Percentiles rank a stretch among this genome's conserved stretches.
phyloP scores from a whole-genome alignment of 495 filamentous ascomycete species.

The Sabuloglossum arenarium region DNA sequence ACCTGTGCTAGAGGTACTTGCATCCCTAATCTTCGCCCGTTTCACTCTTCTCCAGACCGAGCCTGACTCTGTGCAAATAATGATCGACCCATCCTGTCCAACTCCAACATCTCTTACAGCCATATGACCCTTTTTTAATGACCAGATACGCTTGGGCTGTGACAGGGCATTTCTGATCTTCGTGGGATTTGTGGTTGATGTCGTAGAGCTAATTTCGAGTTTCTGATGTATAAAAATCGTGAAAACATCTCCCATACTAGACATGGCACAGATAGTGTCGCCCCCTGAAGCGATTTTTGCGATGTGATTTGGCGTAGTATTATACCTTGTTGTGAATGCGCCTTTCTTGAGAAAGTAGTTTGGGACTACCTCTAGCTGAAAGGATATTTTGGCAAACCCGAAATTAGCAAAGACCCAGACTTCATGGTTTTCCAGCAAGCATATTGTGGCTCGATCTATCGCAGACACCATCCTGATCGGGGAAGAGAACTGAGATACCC shows the following conservation, averaged over 20 bases:
- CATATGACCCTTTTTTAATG: slow-evolving; percentile 57
- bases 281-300: slow-evolving; percentile 62
- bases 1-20: slow-evolving; percentile 24
- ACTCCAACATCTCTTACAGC: slow-evolving; percentile 72
- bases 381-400: slow-evolving; percentile 68
- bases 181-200: slow-evolving; percentile 71
- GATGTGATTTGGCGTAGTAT: slow-evolving; percentile 39
- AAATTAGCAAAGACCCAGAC: slow-evolving; percentile 89
- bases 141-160: slow-evolving; percentile 59
- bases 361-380: slow-evolving; percentile 52
- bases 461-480: slow-evolving; percentile 64
- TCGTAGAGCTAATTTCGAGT: slow-evolving; percentile 31
- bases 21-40: slow-evolving; percentile 57
- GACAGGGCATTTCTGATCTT: slow-evolving; percentile 67
- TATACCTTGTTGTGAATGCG: slow-evolving; percentile 41
- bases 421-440: slow-evolving; percentile 67
- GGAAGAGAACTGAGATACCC: slow-evolving; percentile 62
- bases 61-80: slow-evolving; percentile 78
- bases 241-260: slow-evolving; percentile 66
- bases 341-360: slow-evolving; percentile 43
- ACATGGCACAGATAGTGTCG: slow-evolving; percentile 74
- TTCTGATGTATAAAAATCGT: slow-evolving; percentile 52
- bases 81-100: slow-evolving; percentile 84
- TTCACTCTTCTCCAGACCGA: slow-evolving; percentile 79
- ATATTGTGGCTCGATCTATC: slow-evolving; percentile 74